Evolutionary conservation across 768 basidiomycete genomes (phyloP), one percentile per base, ranked within the genome.

Genomic region (Suillus weaverae): DNA sequence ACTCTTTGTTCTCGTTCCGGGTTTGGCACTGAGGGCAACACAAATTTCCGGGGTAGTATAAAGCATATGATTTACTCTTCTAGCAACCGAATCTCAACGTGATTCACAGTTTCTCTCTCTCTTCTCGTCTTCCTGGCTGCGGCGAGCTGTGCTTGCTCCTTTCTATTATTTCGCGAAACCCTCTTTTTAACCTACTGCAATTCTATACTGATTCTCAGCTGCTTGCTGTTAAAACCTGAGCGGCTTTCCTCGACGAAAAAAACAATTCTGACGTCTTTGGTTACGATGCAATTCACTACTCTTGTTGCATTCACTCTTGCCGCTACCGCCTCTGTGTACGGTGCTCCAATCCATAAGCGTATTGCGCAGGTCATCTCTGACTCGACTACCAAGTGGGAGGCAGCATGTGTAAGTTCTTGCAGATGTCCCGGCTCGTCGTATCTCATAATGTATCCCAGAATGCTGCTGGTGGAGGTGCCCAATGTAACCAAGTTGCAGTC

Each of bases 401-500:
- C 76, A 65, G 83, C 84, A 53, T 85, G 84, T 65, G 83, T 84
- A 74, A 35, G 80, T 77, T 54, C 22, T 20, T 41, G 16, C 26
- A 57, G 22, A 41, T 66, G 38, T n/a, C 46, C 64, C 20, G 36
- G 56, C 38, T 39, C 11, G 6, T 43, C 16, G 20, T 26, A 22
- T 36, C 50, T 66, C 16, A 30, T 16, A 18, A 16, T 36, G 38
- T 35, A 44, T 6, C 56, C 56, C 70, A 88, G 87, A 60, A 76
- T 44, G 76, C 81, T 14, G 89, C 87, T 7, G 85, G 84, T 46
- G 89, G 88, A 50, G 85, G 69, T 18, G 61, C 76, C n/a, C 74
- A 82, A 68, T 90, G 89, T 74, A 89, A 87, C 71, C 76, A 83
- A 6, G 70, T 85, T 48, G 83, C 88, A 4, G 79, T 89, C 32